These are phyloP conservation scores for Fusarium odoratissimum DNA, from an alignment of 2,329 filamentous ascomycete genomes.

Conservation along the genomic window DNA sequence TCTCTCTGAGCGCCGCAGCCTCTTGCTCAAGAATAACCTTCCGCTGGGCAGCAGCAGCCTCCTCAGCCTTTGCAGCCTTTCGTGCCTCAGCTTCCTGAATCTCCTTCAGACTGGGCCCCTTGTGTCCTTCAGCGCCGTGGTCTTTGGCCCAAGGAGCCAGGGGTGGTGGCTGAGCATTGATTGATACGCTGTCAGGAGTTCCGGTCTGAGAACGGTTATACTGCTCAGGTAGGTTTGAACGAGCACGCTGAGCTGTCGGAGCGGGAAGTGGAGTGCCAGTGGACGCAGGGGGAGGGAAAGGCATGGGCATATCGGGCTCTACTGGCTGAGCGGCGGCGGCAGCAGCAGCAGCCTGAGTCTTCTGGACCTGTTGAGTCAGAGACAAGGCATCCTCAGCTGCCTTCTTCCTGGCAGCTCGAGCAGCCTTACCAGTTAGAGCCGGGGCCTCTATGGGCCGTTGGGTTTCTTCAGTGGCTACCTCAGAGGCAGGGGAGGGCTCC, in stretches of 20 bases:
- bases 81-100: slow-evolving; percentile 96
- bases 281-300: slow-evolving; percentile 71
- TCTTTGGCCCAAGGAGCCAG: slow-evolving; percentile 97
- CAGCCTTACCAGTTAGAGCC: slow-evolving; percentile 39
- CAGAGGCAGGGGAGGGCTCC: slow-evolving; percentile 18
- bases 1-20: slow-evolving; percentile 69
- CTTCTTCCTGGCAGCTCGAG: slow-evolving; percentile 50
- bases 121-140: slow-evolving; percentile 73
- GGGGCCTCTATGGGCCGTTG: slow-evolving; percentile 28
- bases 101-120: slow-evolving; percentile 92
- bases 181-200: slow-evolving; percentile 70
- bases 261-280: slow-evolving; percentile 87
- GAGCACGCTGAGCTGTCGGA: slow-evolving; percentile 85
- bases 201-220: slow-evolving; percentile 78
- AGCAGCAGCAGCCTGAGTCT: slow-evolving; percentile 68
- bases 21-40: slow-evolving; percentile 86
- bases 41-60: slow-evolving; percentile 80
- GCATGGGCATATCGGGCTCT: slow-evolving; percentile 76
- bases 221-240: slow-evolving; percentile 84
- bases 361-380: slow-evolving; percentile 85
- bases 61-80: slow-evolving; percentile 90
- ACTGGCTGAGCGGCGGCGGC: slow-evolving; percentile 58
- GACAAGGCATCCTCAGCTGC: slow-evolving; percentile 64
- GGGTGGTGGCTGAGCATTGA: slow-evolving; percentile 69
- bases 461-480: slow-evolving; percentile 15